Evolutionary conservation across 495 filamentous ascomycete species (phyloP).

Genomic region (Penicillium psychrofluorescens): DNA sequence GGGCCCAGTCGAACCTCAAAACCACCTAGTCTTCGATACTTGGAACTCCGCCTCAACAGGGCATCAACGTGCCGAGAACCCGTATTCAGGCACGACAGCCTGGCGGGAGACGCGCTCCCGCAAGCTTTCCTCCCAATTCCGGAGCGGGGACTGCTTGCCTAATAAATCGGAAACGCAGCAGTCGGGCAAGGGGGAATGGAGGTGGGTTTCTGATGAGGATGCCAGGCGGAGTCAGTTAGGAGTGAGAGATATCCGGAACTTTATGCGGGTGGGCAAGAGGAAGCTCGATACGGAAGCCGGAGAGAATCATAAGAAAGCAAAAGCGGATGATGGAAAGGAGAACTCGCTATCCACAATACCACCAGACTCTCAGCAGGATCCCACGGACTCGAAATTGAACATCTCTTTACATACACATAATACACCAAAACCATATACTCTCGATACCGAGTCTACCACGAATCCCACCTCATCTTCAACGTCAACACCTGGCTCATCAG

Average conservation of each 20-base stretch:
- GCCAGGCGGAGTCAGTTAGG: conserved; percentile 11
- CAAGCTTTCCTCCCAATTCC: conserved; percentile 65
- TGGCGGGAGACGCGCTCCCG: conserved; percentile 63
- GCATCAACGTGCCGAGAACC: conserved; percentile 67
- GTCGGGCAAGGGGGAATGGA: conserved; percentile 6
- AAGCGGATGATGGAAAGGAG: not conserved
- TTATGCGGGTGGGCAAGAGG: conserved; percentile 25
- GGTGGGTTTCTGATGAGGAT: conserved; percentile 10
- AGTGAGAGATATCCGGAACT: conserved; percentile 31
- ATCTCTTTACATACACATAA: no score
- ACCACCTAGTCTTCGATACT: conserved; percentile 58
- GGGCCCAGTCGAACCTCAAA: conserved; percentile 8
- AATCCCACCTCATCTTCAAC: not conserved
- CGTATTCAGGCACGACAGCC: conserved; percentile 47
- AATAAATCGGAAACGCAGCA: not conserved
- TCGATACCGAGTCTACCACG: not conserved
- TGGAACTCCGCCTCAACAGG: conserved; percentile 79
- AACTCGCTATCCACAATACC: no score
- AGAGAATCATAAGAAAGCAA: conserved; percentile 8
- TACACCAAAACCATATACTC: no score
- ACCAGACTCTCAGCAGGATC: no score
- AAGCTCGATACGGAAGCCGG: conserved; percentile 12
- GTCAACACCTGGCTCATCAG: not conserved
- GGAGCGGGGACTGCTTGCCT: conserved; percentile 11
- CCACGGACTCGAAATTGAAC: no score